Evolutionary conservation across 2,329 filamentous ascomycete genomes (phyloP).

Genomic region (Trichoderma sp.): DNA sequence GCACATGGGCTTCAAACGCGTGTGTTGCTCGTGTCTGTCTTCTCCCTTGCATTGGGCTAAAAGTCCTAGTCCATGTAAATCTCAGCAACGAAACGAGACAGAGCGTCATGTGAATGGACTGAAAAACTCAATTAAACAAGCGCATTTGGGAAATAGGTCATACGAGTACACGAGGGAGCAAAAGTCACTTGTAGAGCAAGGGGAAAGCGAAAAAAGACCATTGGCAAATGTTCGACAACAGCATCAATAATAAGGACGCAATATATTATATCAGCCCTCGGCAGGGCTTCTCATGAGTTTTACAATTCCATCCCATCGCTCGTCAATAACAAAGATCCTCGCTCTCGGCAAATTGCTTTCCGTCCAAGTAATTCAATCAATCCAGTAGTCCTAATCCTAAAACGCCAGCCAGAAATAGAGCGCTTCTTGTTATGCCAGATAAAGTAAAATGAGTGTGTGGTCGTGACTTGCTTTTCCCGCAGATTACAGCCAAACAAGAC

Average conservation of each 20-base stretch:
- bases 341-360: not conserved
- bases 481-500: not conserved
- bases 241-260: not conserved
- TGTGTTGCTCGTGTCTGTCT: not conserved
- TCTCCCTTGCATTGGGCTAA: not conserved
- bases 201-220: not conserved
- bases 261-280: not conserved
- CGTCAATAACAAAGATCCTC: not conserved
- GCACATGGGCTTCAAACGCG: not conserved
- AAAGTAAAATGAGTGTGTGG: slow-evolving; percentile 6
- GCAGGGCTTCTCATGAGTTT: not conserved
- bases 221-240: not conserved
- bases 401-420: not conserved
- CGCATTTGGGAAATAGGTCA: not conserved
- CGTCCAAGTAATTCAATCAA: not conserved
- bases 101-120: not conserved
- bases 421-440: slow-evolving; percentile 4
- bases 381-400: not conserved
- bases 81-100: not conserved
- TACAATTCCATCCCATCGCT: not conserved
- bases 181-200: not conserved
- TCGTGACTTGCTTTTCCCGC: not conserved
- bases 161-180: not conserved
- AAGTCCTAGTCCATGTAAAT: not conserved
- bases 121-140: not conserved